Percentiles rank a stretch among this genome's conserved stretches.
These are phyloP conservation scores for Kregervanrija pseudodelftensis DNA, from an alignment of 805 yeast genomes.

Conservation along the genomic window DNA sequence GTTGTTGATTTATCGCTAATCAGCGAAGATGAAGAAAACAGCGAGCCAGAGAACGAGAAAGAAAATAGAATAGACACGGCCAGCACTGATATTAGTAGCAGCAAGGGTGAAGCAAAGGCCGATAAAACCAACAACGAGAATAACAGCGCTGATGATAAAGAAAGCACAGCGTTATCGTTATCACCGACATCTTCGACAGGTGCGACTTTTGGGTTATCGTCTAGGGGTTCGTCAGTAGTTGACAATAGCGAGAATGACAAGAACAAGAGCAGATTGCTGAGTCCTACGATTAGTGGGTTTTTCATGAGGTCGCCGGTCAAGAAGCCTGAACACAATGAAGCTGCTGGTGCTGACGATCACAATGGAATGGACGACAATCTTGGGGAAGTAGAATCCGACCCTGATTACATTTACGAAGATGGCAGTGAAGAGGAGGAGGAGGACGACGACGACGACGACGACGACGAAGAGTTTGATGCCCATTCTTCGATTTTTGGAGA, in stretches of 20 bases:
- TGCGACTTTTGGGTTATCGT: not conserved
- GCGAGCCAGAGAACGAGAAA: conserved; percentile 8
- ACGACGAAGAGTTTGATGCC: not conserved
- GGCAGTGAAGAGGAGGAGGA: conserved; percentile 15
- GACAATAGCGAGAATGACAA: not conserved
- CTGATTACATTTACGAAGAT: conserved; percentile 8
- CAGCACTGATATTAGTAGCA: not conserved
- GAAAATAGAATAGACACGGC: not conserved
- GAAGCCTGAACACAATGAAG: conserved; percentile 2
- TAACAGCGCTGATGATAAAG: conserved; percentile 1
- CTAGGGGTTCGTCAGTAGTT: not conserved
- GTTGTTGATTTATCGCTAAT: conserved; percentile 43
- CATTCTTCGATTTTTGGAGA: conserved; percentile 1
- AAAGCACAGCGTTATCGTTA: not conserved
- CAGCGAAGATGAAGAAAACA: conserved; percentile 20
- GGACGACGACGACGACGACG: conserved; percentile 9
- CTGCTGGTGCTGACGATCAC: conserved; percentile 22
- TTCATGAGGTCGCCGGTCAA: conserved; percentile 6
- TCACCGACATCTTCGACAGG: too few relatives aligned
- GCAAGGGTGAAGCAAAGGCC: not conserved
- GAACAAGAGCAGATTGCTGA: conserved; percentile 4
- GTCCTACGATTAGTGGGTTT: not conserved
- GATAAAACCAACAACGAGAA: not conserved
- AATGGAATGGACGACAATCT: conserved; percentile 23
- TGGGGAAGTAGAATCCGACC: conserved; percentile 6